A percentile compares a stretch with the other conserved stretches of the same genome.
Evolutionary conservation across 2,329 filamentous ascomycete species (phyloP).

Genomic region (Parascedosporium putredinis): DNA sequence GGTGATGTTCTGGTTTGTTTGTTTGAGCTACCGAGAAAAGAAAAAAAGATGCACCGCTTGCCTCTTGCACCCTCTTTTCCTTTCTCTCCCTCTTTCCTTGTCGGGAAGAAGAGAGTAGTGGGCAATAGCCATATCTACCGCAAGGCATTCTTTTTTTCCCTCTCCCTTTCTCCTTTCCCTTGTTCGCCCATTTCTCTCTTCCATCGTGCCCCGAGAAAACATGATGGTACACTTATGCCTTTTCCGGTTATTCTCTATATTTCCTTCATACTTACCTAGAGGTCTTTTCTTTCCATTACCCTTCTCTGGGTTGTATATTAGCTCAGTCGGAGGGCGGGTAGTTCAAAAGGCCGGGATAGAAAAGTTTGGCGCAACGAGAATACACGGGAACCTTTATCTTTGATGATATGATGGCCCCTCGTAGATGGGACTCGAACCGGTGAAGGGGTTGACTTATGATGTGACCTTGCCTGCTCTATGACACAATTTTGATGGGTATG

Average conservation of each 20-base stretch:
- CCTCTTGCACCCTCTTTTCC: no score
- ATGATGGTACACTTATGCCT: background rate
- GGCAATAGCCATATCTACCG: no score
- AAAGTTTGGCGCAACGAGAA: conserved; percentile 23
- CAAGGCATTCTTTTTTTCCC: background rate
- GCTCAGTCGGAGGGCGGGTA: conserved; percentile 21
- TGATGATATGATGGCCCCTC: conserved; percentile 7
- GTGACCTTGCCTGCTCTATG: no score
- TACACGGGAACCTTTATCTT: conserved; percentile 20
- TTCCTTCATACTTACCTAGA: conserved; percentile 15
- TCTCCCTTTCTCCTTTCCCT: background rate
- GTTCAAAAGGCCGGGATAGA: conserved; percentile 15
- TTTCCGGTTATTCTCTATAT: conserved; percentile 19
- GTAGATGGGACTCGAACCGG: no score
- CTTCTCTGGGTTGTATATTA: conserved; percentile 27
- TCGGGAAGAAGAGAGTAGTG: no score
- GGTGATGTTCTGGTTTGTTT: conserved; percentile 17
- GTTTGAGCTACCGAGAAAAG: no score
- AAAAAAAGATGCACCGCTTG: no score
- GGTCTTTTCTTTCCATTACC: conserved; percentile 20
- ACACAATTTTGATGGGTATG: background rate
- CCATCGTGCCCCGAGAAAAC: no score
- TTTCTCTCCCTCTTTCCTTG: no score
- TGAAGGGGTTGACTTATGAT: no score
- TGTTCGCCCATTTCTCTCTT: no score